Base-by-base conservation (phyloP, 2,329 filamentous ascomycete species). In the Sporothrix globosa region DNA sequence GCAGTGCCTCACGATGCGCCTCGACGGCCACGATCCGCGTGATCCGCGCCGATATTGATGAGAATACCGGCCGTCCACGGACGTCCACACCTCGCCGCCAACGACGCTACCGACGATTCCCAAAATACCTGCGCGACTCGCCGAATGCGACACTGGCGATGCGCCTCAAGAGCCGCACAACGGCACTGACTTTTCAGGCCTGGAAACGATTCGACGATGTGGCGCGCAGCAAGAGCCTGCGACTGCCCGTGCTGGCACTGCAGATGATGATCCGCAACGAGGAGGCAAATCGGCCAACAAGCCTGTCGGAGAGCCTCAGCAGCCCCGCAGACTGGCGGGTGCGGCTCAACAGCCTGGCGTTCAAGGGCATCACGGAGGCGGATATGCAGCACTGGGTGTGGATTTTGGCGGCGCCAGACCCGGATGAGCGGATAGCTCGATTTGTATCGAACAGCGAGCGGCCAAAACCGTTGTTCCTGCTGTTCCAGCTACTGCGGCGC, bases 361-460 rank as follows among this genome's bases (percentile, higher is more conserved):
- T 69, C 53, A 80, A 77, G 63, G 81, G 80, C 6, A 76, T 80
- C 71, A 73, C 74, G 1, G 75, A 75, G 69, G 74, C 75, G 1
- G 77, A 82, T 52, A 65, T 83, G 41, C 77, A 78, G 14, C 78
- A 80, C 52, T 83, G 82, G 82, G 69, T 79, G 53, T 82, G 80
- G 81, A 81, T 84, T 30, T 63, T 84, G 21, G 77, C 75, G 0
- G 79, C 76, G 0, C 71, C 77, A 7, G 74, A 78, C 61, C 77
- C 77, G 9, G 82, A 83, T 69, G 74, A 67, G 53, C 78, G 79
- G 17, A 75, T 81, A 7, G 73, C 78, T 58, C 78, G 82, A 13
- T 77, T 83, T 27, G 66, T 81, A 52, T 78, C 77, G 0, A 48
- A 14, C 30, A 76, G 73, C 21, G 74, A 78, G 30, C 73, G 71